Base-by-base conservation (phyloP, 202 grass and related monocot species). In the Panicum virgatum region DNA sequence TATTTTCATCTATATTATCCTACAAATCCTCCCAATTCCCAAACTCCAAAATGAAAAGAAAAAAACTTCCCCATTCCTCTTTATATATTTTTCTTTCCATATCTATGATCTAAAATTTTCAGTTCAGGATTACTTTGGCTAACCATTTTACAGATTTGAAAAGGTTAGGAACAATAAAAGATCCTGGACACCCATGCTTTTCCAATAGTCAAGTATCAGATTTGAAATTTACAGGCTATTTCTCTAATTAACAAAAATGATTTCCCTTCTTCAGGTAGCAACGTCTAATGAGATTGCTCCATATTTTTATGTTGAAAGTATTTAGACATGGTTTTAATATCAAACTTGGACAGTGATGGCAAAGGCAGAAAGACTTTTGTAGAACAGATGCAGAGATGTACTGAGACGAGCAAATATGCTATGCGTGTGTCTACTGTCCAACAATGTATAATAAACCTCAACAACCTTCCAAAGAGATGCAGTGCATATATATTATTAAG, bases 301-400 rank as follows among this genome's bases (percentile, higher is more conserved):
- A 60, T 43, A 40, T 30, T 70, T 80, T 53, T 75, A 61, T 61
- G 20, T 57, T 23, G 22, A 48, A 66, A 67, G 22, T 81, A 67
- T 56, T 37, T 57, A 58, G 3, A 69, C 62, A 77, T 65, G n/a
- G 7, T 48, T 73, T 62, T 48, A 3, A 59, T 74, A 30, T 30
- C 8, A 34, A 71, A 67, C 11, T 60, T 74, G 62, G 59, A 50
- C 0, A 59, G 29, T 12, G 46, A 47, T 67, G 44, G 30, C n/a
- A 56, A 80, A 43, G 69, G 40, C 15, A 75, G 69, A 8, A 66
- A 29, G 14, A 22, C 44, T 27, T 12, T 9, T 75, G 73, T 45
- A 29, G 67, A 74, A 71, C 23, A 30, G 27, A 16, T 39, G 26
- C 20, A 9, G 44, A 58, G 45, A 78, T 22, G 27, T 37, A 15